A percentile compares a stretch with the other conserved stretches of the same genome.
phyloP scores from a whole-genome alignment of 352 stramenopile genomes.

The Ophiocytium majus region DNA sequence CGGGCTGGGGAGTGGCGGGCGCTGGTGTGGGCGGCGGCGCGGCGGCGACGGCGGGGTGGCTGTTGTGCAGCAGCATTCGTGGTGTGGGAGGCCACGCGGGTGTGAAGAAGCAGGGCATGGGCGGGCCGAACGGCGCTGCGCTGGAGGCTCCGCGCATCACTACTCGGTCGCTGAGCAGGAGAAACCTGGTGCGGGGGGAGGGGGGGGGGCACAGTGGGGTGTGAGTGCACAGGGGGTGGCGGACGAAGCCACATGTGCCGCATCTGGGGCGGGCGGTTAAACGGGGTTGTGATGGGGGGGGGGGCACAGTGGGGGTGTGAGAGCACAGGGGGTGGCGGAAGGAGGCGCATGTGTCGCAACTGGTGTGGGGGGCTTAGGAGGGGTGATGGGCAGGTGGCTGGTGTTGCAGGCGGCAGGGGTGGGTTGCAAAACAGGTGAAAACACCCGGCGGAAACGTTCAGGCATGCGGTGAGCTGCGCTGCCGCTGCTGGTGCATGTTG shows the following conservation, averaged over 20 bases:
- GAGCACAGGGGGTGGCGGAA: too few relatives aligned
- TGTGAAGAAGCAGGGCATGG: slow-evolving; percentile 8
- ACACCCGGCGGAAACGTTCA: too few relatives aligned
- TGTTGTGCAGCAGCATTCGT: too few relatives aligned
- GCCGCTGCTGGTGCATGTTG: neutral
- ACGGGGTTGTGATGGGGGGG: neutral
- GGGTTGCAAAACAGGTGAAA: too few relatives aligned
- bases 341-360: too few relatives aligned
- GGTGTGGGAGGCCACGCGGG: neutral
- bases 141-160: slow-evolving; percentile 11
- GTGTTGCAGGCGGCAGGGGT: neutral
- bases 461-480: neutral
- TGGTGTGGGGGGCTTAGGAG: neutral
- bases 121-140: neutral
- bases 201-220: neutral
- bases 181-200: neutral
- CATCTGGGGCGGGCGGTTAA: neutral
- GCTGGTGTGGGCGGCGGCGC: too few relatives aligned
- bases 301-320: neutral
- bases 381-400: neutral
- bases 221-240: too few relatives aligned
- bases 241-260: too few relatives aligned
- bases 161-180: slow-evolving; percentile 5
- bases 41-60: too few relatives aligned
- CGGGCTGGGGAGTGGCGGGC: too few relatives aligned